These are phyloP conservation scores for Neckera pumila DNA, from an alignment of 225 moss, liverwort and hornwort species.

Conservation along the genomic window DNA sequence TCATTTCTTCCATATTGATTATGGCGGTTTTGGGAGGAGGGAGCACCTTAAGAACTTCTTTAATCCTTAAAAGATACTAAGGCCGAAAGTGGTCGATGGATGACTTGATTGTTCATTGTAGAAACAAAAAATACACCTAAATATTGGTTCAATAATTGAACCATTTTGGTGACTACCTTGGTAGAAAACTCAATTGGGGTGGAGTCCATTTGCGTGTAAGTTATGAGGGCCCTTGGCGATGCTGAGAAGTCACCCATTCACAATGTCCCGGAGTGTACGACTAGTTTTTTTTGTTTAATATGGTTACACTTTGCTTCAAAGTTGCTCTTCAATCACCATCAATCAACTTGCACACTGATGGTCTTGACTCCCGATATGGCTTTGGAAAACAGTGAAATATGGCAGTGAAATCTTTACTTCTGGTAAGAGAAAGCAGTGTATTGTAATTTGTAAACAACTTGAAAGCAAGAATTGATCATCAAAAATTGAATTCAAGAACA, in stretches of 20 bases:
- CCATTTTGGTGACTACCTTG: neutral
- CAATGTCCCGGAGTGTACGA: neutral
- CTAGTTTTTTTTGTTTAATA: neutral
- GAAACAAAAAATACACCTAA: neutral
- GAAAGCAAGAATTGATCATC: neutral
- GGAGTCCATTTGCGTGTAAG: neutral
- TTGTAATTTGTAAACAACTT: neutral
- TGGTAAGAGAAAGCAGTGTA: neutral
- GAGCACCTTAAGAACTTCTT: no score
- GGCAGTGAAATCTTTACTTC: neutral
- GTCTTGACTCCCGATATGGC: neutral
- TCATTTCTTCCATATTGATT: no score
- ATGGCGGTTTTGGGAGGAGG: no score
- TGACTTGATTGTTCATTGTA: neutral
- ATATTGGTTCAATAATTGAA: neutral
- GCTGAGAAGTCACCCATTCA: neutral
- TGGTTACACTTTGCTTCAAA: neutral
- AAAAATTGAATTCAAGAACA: neutral
- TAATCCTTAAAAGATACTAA: neutral
- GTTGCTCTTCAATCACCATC: neutral
- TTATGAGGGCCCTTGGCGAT: neutral
- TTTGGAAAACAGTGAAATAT: neutral
- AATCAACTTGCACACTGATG: neutral
- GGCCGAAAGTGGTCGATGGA: accelerated
- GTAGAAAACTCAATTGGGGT: neutral